Conservation (phyloP, 2,329 filamentous ascomycete species). For the Exophiala mesophila region DNA sequence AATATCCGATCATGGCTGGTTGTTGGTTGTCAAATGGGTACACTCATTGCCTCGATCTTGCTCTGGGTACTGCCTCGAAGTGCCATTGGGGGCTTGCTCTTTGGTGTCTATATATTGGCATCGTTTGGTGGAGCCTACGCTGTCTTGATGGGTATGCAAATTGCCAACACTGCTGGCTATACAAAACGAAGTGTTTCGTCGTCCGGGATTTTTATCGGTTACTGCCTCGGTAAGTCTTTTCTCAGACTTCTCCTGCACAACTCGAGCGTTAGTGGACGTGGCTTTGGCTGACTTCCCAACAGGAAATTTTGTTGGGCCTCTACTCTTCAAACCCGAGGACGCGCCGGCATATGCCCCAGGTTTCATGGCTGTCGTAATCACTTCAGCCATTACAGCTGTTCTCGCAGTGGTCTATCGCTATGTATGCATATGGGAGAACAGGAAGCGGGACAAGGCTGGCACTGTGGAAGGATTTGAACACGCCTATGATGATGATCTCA, state of each 20-base stretch:
- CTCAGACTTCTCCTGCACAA: no score
- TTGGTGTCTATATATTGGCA: slow-evolving; percentile 47
- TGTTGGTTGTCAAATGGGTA: slow-evolving; percentile 39
- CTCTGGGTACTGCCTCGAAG: slow-evolving; percentile 43
- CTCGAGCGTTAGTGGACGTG: slow-evolving; percentile 35
- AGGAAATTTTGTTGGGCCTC: slow-evolving; percentile 33
- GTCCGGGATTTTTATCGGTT: slow-evolving; percentile 24
- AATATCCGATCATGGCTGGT: slow-evolving; percentile 38
- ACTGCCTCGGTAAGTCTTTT: slow-evolving; percentile 39
- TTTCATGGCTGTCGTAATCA: slow-evolving; percentile 32
- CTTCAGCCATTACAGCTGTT: slow-evolving; percentile 22
- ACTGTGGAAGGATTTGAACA: slow-evolving; percentile 46
- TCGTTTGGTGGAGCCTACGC: slow-evolving; percentile 46
- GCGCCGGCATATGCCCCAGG: slow-evolving; percentile 28
- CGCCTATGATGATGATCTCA: slow-evolving; percentile 51
- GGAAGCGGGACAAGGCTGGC: slow-evolving; percentile 16
- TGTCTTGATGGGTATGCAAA: slow-evolving; percentile 47
- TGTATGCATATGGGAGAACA: slow-evolving; percentile 26
- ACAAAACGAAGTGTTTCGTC: slow-evolving; percentile 25
- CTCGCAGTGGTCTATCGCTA: slow-evolving; percentile 24
- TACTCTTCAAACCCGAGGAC: slow-evolving; percentile 32
- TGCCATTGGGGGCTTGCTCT: slow-evolving; percentile 43
- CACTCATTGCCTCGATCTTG: slow-evolving; percentile 40
- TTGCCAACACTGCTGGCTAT: slow-evolving; percentile 32
- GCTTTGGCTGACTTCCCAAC: slow-evolving; percentile 30